Evolutionary conservation across 2,329 filamentous ascomycete genomes (phyloP).

Genomic region (Calonectria crousiana): DNA sequence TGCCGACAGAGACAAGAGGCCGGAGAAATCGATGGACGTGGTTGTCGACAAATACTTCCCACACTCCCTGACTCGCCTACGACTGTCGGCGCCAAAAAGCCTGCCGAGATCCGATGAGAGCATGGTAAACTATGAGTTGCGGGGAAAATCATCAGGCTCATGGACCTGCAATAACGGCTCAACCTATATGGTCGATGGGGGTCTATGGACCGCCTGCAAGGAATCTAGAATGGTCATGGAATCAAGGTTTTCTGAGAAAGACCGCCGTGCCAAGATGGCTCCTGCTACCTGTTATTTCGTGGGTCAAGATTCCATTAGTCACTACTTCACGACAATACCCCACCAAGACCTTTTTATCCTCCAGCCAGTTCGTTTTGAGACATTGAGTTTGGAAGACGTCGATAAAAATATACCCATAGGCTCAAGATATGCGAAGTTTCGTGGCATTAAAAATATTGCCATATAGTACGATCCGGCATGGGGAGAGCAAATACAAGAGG

Average conservation of each 20-base stretch:
- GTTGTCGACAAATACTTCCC: background rate
- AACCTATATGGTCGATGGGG: slow-evolving; percentile 21
- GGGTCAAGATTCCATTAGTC: background rate
- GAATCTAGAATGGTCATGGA: slow-evolving; percentile 23
- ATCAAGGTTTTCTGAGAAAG: background rate
- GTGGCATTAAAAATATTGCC: background rate
- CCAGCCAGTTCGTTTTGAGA: background rate
- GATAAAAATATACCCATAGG: background rate
- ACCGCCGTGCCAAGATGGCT: background rate
- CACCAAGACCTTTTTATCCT: slow-evolving; percentile 25
- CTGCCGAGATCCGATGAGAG: background rate
- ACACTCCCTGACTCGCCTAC: accelerated
- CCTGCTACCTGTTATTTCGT: slow-evolving; percentile 14
- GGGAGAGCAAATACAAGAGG: too few relatives aligned
- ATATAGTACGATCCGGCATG: slow-evolving; percentile 24
- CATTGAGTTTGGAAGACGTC: background rate
- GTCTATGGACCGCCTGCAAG: slow-evolving; percentile 24
- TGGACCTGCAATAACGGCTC: slow-evolving; percentile 2
- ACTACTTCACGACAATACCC: slow-evolving; percentile 13
- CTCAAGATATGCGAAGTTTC: accelerated
- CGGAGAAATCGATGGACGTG: background rate
- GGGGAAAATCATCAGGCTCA: background rate
- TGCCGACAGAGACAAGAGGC: background rate
- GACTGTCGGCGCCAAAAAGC: background rate
- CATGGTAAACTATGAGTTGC: background rate